Base-by-base conservation (phyloP, 2,329 filamentous ascomycete genomes). In the Clonostachys byssicola region DNA sequence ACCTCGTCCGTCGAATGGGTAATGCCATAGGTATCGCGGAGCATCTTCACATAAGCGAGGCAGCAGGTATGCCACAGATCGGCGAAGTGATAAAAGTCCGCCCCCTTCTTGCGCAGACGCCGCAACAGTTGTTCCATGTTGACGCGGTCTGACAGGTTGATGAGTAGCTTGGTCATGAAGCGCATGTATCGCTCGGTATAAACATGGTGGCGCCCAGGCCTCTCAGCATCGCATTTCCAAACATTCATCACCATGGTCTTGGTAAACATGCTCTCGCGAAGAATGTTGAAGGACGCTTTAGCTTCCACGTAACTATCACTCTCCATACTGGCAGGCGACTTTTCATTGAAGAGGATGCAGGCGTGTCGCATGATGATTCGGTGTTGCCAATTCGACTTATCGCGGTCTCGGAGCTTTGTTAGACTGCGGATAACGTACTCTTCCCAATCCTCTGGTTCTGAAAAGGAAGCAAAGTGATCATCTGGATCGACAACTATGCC, bases 351-450 rank as follows among this genome's bases (percentile, higher is more conserved):
- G 8, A 83, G 56, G 17, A 84, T 78, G 34, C 68, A 70, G 2
- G 80, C 75, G 57, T 89, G 85, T 20, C 91, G 83, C 59, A 86
- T 85, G 46, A 90, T 89, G 69, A 96, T 91, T 17, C 92, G 86
- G 63, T 96, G 92, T 60, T 96, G 92, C 92, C 92, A 96, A 57
- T 94, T 92, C 1, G 89, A 88, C 71, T 95, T 95, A 66, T 96
- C 92, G 51, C 90, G 90, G 43, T 83, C 80, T 12, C 75, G 74
- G 10, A 83, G 60, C 46, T 72, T 72, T 8, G 67, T 67, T 39
- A 83, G 58, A 42, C 70, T 77, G 43, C 70, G 69, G 38, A 81
- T 74, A 6, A 82, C 66, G 44, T 77, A 80, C 34, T 70, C 67
- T 42, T 81, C 74, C 79, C 80, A 75, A 66, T 81, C 79, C 55